These are phyloP conservation scores for Penicillium canescens DNA, from an alignment of 495 filamentous ascomycete genomes.

Conservation along the genomic window DNA sequence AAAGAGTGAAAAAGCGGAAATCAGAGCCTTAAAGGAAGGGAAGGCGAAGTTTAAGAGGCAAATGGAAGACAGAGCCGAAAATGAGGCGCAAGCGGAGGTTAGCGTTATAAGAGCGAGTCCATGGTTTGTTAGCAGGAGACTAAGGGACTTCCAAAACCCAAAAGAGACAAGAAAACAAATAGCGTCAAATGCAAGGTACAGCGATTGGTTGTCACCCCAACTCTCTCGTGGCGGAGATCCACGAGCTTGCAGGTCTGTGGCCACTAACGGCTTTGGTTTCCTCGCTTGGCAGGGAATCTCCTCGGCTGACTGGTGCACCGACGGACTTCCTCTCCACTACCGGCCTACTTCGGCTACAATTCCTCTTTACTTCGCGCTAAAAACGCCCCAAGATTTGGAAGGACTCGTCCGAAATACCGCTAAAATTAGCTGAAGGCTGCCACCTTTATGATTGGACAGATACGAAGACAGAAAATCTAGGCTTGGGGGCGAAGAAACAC, in stretches of 20 bases:
- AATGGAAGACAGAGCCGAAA: not conserved
- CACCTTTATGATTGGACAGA: too few relatives aligned
- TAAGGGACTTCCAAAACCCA: not conserved
- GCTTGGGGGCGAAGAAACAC: too few relatives aligned
- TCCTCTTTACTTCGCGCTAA: not conserved
- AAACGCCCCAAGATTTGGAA: too few relatives aligned
- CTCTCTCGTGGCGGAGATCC: constrained; percentile 6
- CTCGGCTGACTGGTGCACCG: constrained; percentile 1
- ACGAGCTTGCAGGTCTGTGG: constrained; percentile 1
- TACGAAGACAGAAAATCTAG: too few relatives aligned
- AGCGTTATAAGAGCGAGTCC: constrained; percentile 3
- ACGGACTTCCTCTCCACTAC: not conserved
- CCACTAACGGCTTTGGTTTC: constrained; percentile 2
- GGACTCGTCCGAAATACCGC: too few relatives aligned
- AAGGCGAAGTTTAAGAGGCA: constrained; percentile 9
- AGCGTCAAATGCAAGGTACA: constrained; percentile 1
- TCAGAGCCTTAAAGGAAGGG: constrained; percentile 12
- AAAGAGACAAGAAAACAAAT: constrained; percentile 8
- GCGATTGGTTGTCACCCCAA: not conserved
- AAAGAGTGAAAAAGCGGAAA: constrained; percentile 7
- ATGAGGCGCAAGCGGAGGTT: not conserved
- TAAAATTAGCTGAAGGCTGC: too few relatives aligned
- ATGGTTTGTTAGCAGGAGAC: not conserved
- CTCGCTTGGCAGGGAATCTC: constrained; percentile 7
- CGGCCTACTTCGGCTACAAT: constrained; percentile 1